Evolutionary conservation across 2,329 filamentous ascomycete genomes (phyloP), one percentile per base, ranked within the genome.

Genomic region (Zymoseptoria tritici): DNA sequence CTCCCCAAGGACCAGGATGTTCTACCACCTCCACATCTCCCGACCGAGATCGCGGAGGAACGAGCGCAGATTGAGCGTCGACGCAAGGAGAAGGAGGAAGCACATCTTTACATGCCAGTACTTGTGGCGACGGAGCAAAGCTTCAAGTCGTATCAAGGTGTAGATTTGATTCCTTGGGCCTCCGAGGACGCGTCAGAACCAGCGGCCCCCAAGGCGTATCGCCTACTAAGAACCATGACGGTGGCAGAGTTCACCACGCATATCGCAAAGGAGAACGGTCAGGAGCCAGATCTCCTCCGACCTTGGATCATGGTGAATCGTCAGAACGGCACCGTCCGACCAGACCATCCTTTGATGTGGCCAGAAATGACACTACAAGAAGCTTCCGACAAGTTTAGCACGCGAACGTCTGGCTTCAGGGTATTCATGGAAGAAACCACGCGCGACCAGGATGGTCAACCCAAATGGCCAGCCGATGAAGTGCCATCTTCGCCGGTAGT

Each of bases 231-330:
- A 61, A 80, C 85, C n/a, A 88, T 87, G 66, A 89, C 86, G 0
- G 82, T 97, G 64, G 79, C 85, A 53, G 88, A 97, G 7, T 86
- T 97, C 63, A 83, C 87, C 4, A 78, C 80, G 24, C 81, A 82
- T 21, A 81, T 97, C 61, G 91, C 89, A 0, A 76, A 84, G 49
- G 88, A 96, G 59, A 80, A 88, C 55, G 81, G 79, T 0, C 75
- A 88, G 55, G 85, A 92, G 52, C 80, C 87, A 0, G 85, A 85
- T 59, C 83, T 84, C 62, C 77, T 97, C 22, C 85, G 94, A 21
- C 83, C 96, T 19, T 99, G 94, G 95, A 85, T 91, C 57, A 97
- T 99, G 92, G 94, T 99, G 1, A 97, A 97, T 72, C 88, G 94
- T 9, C 94, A 99, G 74, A 99, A 99, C 73, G 97, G 96, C 75